phyloP scores from a whole-genome alignment of 805 yeast species.

The Saccharomycopsis olivae region DNA sequence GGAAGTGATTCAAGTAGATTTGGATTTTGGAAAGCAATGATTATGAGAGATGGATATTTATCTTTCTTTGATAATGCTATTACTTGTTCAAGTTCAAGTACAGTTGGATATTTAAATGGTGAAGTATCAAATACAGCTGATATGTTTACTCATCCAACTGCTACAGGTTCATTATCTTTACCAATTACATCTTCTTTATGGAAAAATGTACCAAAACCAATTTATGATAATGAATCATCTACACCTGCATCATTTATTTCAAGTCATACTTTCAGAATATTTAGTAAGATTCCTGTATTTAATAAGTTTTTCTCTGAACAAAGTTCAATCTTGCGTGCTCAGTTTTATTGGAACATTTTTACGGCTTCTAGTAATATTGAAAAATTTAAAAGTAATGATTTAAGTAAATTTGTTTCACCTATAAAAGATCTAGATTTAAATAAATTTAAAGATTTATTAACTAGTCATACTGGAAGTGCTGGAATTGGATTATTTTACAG shows the following conservation, averaged over 20 bases:
- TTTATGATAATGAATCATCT: slow-evolving; percentile 3
- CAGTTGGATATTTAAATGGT: slow-evolving; percentile 4
- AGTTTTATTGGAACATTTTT: slow-evolving; percentile 7
- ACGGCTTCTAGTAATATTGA: not conserved
- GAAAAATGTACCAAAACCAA: not conserved
- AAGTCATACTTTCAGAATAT: slow-evolving; percentile 7
- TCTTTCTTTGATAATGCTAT: slow-evolving; percentile 2
- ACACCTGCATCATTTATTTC: too few relatives aligned
- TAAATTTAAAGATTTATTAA: not conserved
- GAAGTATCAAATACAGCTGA: not conserved
- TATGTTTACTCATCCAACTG: slow-evolving; percentile 1
- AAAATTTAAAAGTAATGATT: not conserved
- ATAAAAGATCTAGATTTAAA: not conserved
- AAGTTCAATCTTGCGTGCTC: slow-evolving; percentile 8
- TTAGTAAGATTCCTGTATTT: slow-evolving; percentile 13
- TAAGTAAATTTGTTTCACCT: not conserved
- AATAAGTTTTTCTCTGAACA: not conserved
- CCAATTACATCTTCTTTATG: not conserved
- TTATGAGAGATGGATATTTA: slow-evolving; percentile 2
- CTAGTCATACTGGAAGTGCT: not conserved
- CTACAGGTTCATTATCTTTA: not conserved
- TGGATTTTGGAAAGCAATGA: slow-evolving; percentile 6
- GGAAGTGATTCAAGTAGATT: slow-evolving; percentile 1
- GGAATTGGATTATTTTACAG: slow-evolving; percentile 13
- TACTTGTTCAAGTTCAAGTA: slow-evolving; percentile 4